A percentile compares a stretch with the other conserved stretches of the same genome.
These are phyloP conservation scores for Orbilia oligospora DNA, from an alignment of 2,329 filamentous ascomycete species.

Conservation along the genomic window DNA sequence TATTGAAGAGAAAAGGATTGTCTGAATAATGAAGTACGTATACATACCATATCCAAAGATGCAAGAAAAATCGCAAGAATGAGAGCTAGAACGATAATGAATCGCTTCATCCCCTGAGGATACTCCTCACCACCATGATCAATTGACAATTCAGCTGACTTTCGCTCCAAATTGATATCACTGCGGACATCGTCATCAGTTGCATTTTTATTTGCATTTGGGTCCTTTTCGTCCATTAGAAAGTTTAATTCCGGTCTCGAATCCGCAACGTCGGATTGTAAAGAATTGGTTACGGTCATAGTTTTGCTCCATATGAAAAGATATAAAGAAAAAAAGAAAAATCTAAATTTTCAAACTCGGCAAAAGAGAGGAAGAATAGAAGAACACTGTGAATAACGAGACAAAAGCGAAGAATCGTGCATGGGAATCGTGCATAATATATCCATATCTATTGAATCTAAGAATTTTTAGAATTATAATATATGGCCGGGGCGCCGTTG, in stretches of 20 bases:
- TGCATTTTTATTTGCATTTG: not conserved
- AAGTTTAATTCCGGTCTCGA: not conserved
- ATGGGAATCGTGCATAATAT: not conserved
- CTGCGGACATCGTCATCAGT: not conserved
- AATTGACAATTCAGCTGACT: not conserved
- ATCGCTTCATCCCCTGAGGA: slow-evolving; percentile 63
- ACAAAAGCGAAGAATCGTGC: slow-evolving; percentile 1
- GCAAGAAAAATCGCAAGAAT: slow-evolving; percentile 71
- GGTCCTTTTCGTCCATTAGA: slow-evolving; percentile 8
- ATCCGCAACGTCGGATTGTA: not conserved
- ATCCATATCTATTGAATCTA: not conserved
- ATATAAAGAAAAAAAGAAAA: not conserved
- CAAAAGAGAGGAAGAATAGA: not conserved
- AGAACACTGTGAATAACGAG: not conserved
- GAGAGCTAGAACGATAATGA: slow-evolving; percentile 70
- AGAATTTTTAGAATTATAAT: not conserved
- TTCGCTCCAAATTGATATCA: not conserved
- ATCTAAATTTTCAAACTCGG: too few relatives aligned
- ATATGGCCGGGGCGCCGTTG: not conserved
- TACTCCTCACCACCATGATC: not conserved
- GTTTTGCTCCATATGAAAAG: not conserved
- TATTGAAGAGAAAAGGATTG: not conserved
- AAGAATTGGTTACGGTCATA: not conserved
- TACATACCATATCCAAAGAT: slow-evolving; percentile 66
- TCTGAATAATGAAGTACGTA: slow-evolving; percentile 9